Evolutionary conservation across 2,329 filamentous ascomycete genomes (phyloP), one percentile per base, ranked within the genome.

Genomic region (Aspergillus candidus): DNA sequence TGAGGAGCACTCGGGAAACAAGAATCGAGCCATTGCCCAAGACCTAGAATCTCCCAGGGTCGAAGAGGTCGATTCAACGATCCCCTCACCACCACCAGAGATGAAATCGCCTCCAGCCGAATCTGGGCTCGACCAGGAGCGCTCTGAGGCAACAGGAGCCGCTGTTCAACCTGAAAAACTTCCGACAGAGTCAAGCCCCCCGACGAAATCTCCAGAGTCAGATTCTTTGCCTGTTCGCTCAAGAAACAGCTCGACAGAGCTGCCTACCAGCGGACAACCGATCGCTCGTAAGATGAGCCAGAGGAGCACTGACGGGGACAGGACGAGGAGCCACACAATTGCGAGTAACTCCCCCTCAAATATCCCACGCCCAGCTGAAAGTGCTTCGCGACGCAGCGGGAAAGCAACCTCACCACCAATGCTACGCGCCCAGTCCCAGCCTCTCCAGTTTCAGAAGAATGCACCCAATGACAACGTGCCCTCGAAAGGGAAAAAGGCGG

Each of bases 71-170:
- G 58, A 60, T 11, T 59, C 58, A 38, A 30, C 45, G 4, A 44
- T 46, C 11, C 32, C 56, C 6, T 45, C 57, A 17, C 46, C 51
- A 18, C 53, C 56, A 32, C 41, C 50, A 31, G 50, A 50, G 42
- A 51, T 44, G 14, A 55, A 45, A 3, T 48, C 54, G 27, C 49
- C 57, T 4, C 57, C 55, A 32, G 47, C 51, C 31, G 55, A 59
- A 40, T 50, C 55, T 33, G 55, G 56, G 18, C 43, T 75, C 37
- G 69, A 74, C 33, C 72, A 82, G 6, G 74, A 77, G 35, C 80
- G 82, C 61, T 68, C 84, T 8, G 80, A 84, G 60, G 70, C 83
- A 37, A 79, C 77, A 14, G 64, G 80, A 32, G 53, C 63, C 35
- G 48, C 58, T 17, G 49, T 47, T 37, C 52, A 63, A 27, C 50